Base-by-base conservation (phyloP, 352 stramenopile species). In the Halophytophthora polymorphica region DNA sequence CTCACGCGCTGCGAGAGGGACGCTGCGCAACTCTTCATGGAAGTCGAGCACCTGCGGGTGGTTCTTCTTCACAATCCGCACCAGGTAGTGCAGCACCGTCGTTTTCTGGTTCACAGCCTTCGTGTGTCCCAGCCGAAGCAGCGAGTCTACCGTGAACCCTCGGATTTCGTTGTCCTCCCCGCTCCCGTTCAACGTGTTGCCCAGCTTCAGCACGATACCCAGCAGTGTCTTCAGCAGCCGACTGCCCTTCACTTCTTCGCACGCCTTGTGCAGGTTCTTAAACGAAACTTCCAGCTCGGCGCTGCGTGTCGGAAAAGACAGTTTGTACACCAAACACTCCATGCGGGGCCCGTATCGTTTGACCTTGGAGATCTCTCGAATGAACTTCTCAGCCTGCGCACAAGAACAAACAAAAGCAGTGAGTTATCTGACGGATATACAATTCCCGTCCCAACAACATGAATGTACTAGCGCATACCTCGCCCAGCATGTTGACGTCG, bases 61-160 rank as follows among this genome's bases (percentile, higher is more conserved):
- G 58, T 98, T 99, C 33, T 92, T 93, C 62, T 98, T 96, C 6
- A 98, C 83, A 3, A 99, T 56, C 41, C 95, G 96, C 6, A 98
- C 91, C 11, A 99, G 69, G 65, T 99, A 99, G 53, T 98, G 94
- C n/a, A 99, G 71, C 25, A 98, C 94, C 13, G 93, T 98, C 13
- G 96, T 99, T 64, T 98, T 98, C 61, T 98, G 95, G 61, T 99
- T 91, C 18, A 92, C 73, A 6, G 96, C 98, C 64, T 98, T 98
- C 38, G 97, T 98, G 60, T 98, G 78, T 0, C 77, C 81, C 18
- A 86, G 93, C 25, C 81, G 95, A 2, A 98, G 66, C 12, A 99
- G 59, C 13, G 95, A 97, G 69, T 99, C 95, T 4, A 99, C 83
- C 0, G 90, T 98, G 61, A 99, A 98, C 3, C 93, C 96, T 38